Conservation (phyloP, 768 basidiomycete genomes). For the Boletus rubropictus region DNA sequence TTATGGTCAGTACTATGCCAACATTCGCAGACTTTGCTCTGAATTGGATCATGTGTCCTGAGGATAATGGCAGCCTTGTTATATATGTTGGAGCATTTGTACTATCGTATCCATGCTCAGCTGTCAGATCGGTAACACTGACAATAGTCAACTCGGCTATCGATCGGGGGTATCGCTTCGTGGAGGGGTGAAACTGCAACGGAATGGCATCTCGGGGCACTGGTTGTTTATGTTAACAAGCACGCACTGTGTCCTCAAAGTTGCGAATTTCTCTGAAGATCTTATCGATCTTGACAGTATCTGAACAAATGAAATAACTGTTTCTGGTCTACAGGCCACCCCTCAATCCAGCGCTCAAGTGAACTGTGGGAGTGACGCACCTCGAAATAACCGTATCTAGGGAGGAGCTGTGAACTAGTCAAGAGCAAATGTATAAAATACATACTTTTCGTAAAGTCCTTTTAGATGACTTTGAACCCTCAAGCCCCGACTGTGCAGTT, state of each 20-base stretch:
- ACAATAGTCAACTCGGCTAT: conserved; percentile 59
- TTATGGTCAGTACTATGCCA: conserved; percentile 61
- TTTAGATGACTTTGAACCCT: conserved; percentile 54
- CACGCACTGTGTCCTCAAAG: conserved; percentile 39
- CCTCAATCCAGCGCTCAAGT: conserved; percentile 1
- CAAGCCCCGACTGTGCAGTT: conserved; percentile 45
- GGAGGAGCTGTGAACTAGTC: conserved; percentile 1
- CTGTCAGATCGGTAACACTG: conserved; percentile 69
- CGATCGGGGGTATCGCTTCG: conserved; percentile 48
- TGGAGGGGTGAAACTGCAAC: conserved; percentile 17
- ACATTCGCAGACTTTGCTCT: conserved; percentile 42
- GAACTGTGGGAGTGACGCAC: conserved; percentile 28
- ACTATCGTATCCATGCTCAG: conserved; percentile 60
- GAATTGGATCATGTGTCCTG: conserved; percentile 84
- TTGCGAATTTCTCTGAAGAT: conserved; percentile 67
- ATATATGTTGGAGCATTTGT: conserved; percentile 59
- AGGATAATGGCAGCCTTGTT: conserved; percentile 63
- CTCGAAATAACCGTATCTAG: conserved; percentile 75
- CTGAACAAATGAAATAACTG: conserved; percentile 74
- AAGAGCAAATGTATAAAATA: neutral
- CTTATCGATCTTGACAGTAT: conserved; percentile 55
- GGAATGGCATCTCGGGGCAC: neutral
- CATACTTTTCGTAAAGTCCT: conserved; percentile 56
- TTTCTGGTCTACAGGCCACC: conserved; percentile 58
- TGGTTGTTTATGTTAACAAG: neutral